These are phyloP conservation scores for Vanrija sp. DNA, from an alignment of 1,284 basidiomycete genomes.

Conservation along the genomic window DNA sequence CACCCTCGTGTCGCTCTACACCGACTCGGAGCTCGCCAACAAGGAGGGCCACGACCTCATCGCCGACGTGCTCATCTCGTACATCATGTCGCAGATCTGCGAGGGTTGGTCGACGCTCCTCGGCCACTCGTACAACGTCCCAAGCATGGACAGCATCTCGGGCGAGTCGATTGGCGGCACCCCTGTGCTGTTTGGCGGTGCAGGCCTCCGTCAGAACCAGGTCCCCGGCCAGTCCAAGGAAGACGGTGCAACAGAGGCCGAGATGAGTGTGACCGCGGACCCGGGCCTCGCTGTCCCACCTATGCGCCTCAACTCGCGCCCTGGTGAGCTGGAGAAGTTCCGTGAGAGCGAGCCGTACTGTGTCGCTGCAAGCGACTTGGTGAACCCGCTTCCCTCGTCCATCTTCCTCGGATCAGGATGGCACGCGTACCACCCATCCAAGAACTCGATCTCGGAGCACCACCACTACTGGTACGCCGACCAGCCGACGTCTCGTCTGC, in stretches of 20 bases:
- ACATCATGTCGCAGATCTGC: conserved; percentile 83
- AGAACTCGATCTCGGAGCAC: conserved; percentile 53
- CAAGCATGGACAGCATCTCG: not conserved
- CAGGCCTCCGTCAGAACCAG: conserved; percentile 47
- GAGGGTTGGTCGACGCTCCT: conserved; percentile 71
- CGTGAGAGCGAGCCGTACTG: conserved; percentile 85
- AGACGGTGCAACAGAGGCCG: conserved; percentile 25
- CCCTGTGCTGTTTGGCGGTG: conserved; percentile 32
- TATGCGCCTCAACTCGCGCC: conserved; percentile 68
- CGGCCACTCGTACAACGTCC: conserved; percentile 60
- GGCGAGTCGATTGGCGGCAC: conserved; percentile 8
- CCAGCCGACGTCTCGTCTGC: conserved; percentile 41
- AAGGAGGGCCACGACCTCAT: conserved; percentile 74
- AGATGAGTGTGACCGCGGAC: conserved; percentile 22
- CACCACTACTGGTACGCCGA: conserved; percentile 81
- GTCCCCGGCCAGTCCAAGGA: conserved; percentile 29
- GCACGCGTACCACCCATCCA: conserved; percentile 67
- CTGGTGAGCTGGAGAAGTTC: conserved; percentile 59
- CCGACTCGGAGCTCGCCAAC: conserved; percentile 79
- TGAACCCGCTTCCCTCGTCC: conserved; percentile 84
- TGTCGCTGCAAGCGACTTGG: conserved; percentile 85
- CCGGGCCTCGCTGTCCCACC: conserved; percentile 60
- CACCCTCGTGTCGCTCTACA: conserved; percentile 64
- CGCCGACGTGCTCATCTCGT: conserved; percentile 77
- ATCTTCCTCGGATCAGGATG: conserved; percentile 88